Percentiles rank a stretch among this genome's conserved stretches.
phyloP scores from a whole-genome alignment of 163 green algal genomes.

The Scenedesmus sp. region DNA sequence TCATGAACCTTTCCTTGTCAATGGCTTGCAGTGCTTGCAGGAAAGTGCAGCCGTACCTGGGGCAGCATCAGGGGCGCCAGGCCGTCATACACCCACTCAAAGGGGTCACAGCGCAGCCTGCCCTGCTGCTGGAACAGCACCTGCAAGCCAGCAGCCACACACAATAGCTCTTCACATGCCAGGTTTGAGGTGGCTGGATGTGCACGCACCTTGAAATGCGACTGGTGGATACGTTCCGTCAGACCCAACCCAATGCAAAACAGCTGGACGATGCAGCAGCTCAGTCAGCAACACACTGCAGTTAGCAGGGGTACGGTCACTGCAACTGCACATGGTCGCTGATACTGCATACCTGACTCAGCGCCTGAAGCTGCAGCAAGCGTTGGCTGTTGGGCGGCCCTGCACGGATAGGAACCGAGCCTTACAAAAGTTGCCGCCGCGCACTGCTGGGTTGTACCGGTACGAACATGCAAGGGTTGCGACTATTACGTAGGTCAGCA shows the following conservation, averaged over 20 bases:
- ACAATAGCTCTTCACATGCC: too few relatives aligned
- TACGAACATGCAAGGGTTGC: not conserved
- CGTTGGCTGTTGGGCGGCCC: not conserved
- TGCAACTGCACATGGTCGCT: not conserved
- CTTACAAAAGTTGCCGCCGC: not conserved
- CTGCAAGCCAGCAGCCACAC: not conserved
- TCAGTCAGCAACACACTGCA: too few relatives aligned
- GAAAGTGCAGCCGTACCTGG: not conserved
- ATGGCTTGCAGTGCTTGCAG: not conserved
- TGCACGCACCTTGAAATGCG: not conserved
- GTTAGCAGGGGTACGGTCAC: not conserved
- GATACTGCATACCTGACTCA: not conserved
- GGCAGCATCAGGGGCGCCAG: slow-evolving; percentile 71
- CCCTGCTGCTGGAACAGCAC: slow-evolving; percentile 61
- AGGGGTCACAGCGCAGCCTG: slow-evolving; percentile 68
- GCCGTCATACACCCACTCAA: slow-evolving; percentile 90
- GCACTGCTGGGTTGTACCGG: not conserved
- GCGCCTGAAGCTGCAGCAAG: not conserved
- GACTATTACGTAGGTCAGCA: not conserved
- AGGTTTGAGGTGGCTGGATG: not conserved
- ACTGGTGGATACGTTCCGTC: not conserved
- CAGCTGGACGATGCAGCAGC: not conserved
- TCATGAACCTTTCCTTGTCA: not conserved
- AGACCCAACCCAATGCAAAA: too few relatives aligned
- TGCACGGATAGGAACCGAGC: not conserved